Evolutionary conservation across 2,329 filamentous ascomycete genomes (phyloP), one percentile per base, ranked within the genome.

Genomic region (Drechmeria coniospora): DNA sequence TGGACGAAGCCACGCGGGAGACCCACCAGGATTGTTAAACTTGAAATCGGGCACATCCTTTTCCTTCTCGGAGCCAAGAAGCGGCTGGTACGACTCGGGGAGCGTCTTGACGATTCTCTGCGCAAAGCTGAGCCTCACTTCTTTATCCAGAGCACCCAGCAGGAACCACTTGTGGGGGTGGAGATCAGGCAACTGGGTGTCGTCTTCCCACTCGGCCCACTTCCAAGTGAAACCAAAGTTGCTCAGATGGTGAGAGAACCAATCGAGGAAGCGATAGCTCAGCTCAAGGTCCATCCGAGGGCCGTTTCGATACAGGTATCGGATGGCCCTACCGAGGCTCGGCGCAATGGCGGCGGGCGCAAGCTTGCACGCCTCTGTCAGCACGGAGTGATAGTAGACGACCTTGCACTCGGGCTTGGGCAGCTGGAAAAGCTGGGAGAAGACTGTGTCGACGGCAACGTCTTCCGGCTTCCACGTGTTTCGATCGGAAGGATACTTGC

Each of bases 221-320:
- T 95, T 95, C 90, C 90, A 98, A 8, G 90, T 90, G 50, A 95
- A 98, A 29, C 92, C 90, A 49, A 98, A 98, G 58, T 98, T 98
- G 57, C 86, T 94, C 39, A 98, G 59, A 58, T 98, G 90, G 51
- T 98, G 90, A 12, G 87, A 72, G 47, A 98, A 98, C 90, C 90
- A 98, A 50, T 95, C 87, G 47, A 93, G 64, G 56, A 95, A 95
- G 15, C 90, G 73, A 44, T 86, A 79, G 31, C 64, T 68, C 23
- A 98, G 60, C 54, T 95, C 86, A 26, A 94, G 62, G 46, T 98
- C 90, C 62, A 95, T 74, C 3, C 67, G 69, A 33, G 83, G 75
- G 8, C 81, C 62, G 48, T 79, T 84, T 36, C 80, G 73, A 59
- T 93, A 98, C 36, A 94, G 62, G 45, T 79, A 92, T 30, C 90